phyloP scores from a whole-genome alignment of 192 early-diverging fungal species.

The Backusella circina region DNA sequence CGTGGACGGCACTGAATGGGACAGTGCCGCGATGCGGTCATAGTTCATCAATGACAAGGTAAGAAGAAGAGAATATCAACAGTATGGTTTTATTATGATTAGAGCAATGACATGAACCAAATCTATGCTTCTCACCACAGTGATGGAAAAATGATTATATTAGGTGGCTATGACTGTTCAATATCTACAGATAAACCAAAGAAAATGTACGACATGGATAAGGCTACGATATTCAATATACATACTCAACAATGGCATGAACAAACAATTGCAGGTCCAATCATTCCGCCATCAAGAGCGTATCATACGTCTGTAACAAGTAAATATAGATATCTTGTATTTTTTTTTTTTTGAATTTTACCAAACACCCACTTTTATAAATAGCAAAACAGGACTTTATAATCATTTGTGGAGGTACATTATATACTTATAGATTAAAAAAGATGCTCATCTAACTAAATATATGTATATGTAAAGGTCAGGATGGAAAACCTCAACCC shows the following conservation, averaged over 20 bases:
- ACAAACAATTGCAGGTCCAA: background rate
- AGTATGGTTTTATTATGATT: background rate
- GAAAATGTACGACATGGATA: background rate
- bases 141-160: conserved; percentile 6
- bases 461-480: background rate
- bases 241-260: conserved; percentile 1
- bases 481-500: conserved; percentile 14
- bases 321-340: background rate
- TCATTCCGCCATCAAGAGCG: conserved; percentile 2
- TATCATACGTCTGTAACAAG: conserved; percentile 20
- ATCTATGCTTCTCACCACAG: too few relatives aligned
- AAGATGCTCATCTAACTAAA: too few relatives aligned
- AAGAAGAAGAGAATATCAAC: background rate
- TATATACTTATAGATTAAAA: too few relatives aligned
- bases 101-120: background rate
- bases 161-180: conserved; percentile 15
- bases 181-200: background rate
- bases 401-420: conserved; percentile 13
- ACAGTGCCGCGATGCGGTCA: conserved; percentile 8
- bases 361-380: too few relatives aligned
- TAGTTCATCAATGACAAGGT: conserved; percentile 14
- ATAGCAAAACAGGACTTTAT: conserved; percentile 3
- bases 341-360: too few relatives aligned
- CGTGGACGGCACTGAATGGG: background rate
- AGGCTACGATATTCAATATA: conserved; percentile 4